These are phyloP conservation scores for Mycena polygramma DNA, from an alignment of 768 basidiomycete species.

Conservation along the genomic window DNA sequence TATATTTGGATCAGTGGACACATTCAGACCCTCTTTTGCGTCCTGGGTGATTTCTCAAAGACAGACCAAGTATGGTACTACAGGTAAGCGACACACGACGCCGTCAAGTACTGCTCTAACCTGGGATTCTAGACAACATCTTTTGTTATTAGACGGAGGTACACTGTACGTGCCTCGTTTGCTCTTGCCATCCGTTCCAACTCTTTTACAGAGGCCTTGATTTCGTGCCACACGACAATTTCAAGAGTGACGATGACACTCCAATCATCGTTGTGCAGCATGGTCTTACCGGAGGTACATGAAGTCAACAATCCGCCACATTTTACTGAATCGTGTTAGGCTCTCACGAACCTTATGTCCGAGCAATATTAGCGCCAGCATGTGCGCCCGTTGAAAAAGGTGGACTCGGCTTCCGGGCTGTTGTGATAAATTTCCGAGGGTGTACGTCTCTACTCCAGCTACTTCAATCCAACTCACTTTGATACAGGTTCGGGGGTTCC, in stretches of 20 bases:
- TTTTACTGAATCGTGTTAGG: conserved; percentile 57
- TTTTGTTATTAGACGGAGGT: too few species aligned
- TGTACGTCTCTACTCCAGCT: conserved; percentile 64
- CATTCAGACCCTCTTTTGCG: conserved; percentile 71
- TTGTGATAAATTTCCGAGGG: conserved; percentile 93
- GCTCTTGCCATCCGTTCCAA: neutral
- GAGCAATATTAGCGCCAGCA: conserved; percentile 81
- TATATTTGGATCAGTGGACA: conserved; percentile 54
- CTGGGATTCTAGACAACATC: too few species aligned
- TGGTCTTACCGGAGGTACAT: conserved; percentile 63
- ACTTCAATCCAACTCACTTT: conserved; percentile 23
- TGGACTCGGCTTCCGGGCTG: conserved; percentile 89
- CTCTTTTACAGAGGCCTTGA: conserved; percentile 66
- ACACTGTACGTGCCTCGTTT: too few species aligned
- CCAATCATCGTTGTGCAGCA: conserved; percentile 71
- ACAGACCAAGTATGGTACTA: conserved; percentile 67
- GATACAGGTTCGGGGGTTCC: conserved; percentile 83
- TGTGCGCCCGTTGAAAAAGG: conserved; percentile 79
- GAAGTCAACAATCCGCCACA: conserved; percentile 2
- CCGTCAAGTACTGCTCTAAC: too few species aligned
- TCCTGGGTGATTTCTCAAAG: conserved; percentile 69
- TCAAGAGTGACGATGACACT: conserved; percentile 51
- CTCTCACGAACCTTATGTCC: conserved; percentile 92
- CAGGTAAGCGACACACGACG: neutral
- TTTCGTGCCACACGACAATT: conserved; percentile 63